Conservation (phyloP, 2,329 filamentous ascomycete genomes). For the Lomentospora prolificans region DNA sequence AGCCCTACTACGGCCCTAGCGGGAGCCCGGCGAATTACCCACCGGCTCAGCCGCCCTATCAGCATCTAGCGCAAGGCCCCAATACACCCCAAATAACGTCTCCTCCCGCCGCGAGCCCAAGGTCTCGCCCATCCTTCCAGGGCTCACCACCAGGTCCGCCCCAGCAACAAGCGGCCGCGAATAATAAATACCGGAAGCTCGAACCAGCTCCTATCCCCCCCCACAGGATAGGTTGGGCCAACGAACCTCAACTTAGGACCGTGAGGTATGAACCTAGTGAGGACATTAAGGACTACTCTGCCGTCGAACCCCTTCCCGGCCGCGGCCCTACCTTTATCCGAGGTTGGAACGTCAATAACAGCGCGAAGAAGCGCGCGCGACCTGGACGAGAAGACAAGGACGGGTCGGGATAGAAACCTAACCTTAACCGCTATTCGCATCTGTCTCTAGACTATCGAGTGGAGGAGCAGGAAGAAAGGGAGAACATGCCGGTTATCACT, state of each 20-base stretch:
- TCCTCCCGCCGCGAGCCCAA: background rate
- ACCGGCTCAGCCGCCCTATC: background rate
- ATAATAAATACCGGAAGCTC: constrained; percentile 44
- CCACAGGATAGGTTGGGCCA: constrained; percentile 35
- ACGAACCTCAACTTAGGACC: constrained; percentile 45
- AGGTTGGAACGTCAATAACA: constrained; percentile 42
- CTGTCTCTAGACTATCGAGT: background rate
- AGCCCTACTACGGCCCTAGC: background rate
- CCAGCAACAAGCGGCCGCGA: constrained; percentile 12
- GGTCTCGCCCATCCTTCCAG: constrained; percentile 1
- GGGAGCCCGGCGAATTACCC: background rate
- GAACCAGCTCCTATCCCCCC: constrained; percentile 47
- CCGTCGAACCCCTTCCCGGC: constrained; percentile 44
- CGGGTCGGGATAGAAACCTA: constrained; percentile 13
- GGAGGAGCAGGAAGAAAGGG: background rate
- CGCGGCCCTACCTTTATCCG: constrained; percentile 46
- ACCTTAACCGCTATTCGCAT: background rate
- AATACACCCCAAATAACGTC: background rate
- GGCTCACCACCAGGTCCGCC: background rate
- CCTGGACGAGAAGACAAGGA: constrained; percentile 21
- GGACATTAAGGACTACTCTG: constrained; percentile 48
- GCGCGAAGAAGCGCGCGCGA: constrained; percentile 21
- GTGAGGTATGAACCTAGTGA: constrained; percentile 45
- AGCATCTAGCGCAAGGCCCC: background rate
- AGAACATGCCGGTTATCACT: background rate